Evolutionary conservation across 2,329 filamentous ascomycete genomes (phyloP).

Genomic region (Cladobotryum mycophilum): DNA sequence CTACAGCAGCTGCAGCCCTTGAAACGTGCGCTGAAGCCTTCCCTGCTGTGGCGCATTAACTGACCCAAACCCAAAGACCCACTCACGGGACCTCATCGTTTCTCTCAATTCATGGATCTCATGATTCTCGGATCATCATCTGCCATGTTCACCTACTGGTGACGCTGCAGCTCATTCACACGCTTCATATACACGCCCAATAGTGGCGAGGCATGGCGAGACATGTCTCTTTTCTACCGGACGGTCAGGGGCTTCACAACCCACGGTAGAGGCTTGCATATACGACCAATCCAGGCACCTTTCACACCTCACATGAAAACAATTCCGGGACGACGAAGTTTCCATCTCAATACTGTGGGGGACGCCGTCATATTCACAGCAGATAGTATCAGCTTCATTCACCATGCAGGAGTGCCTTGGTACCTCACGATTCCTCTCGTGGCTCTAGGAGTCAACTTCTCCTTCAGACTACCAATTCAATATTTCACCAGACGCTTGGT

Average conservation of each 20-base stretch:
- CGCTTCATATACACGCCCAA: background rate
- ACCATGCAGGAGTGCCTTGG: constrained; percentile 45
- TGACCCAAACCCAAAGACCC: background rate
- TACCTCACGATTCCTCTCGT: constrained; percentile 48
- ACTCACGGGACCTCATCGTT: constrained; percentile 10
- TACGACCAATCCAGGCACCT: background rate
- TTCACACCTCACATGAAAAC: background rate
- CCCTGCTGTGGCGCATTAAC: background rate
- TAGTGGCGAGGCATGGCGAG: constrained; percentile 7
- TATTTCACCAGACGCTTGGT: constrained; percentile 33
- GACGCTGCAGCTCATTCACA: background rate
- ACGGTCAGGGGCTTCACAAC: constrained; percentile 3
- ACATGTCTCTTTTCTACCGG: constrained; percentile 9
- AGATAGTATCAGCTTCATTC: constrained; percentile 37
- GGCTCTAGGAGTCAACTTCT: constrained; percentile 39
- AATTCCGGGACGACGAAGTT: constrained; percentile 16
- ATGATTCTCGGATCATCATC: constrained; percentile 1
- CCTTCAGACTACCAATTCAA: constrained; percentile 41
- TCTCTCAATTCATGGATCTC: constrained; percentile 2
- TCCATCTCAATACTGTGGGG: constrained; percentile 29
- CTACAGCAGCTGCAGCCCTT: background rate
- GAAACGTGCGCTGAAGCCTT: background rate
- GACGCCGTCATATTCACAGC: constrained; percentile 35
- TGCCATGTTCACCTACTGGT: background rate
- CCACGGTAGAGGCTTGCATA: constrained; percentile 1